These are phyloP conservation scores for Cadophora luteo-olivacea DNA, from an alignment of 2,329 filamentous ascomycete genomes.

Conservation along the genomic window DNA sequence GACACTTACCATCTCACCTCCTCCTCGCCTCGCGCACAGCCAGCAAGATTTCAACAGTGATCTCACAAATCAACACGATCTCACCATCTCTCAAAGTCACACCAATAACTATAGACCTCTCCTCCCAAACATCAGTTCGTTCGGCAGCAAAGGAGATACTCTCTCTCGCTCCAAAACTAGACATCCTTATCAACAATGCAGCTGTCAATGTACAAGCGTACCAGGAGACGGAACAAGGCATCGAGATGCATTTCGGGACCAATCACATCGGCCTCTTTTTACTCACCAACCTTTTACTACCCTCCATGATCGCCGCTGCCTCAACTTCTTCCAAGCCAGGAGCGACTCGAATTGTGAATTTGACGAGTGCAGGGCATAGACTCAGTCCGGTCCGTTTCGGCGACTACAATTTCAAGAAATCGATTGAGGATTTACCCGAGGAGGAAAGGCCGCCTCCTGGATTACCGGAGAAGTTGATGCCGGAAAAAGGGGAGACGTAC, in stretches of 20 bases:
- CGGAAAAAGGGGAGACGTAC: slow-evolving; percentile 28
- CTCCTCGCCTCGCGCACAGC: slow-evolving; percentile 35
- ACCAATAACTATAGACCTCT: slow-evolving; percentile 43
- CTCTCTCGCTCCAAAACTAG: slow-evolving; percentile 45
- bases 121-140: slow-evolving; percentile 50
- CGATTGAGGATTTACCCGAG: slow-evolving; percentile 27
- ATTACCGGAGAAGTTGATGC: slow-evolving; percentile 16
- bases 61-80: slow-evolving; percentile 17
- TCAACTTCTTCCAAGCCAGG: slow-evolving; percentile 9
- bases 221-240: slow-evolving; percentile 46
- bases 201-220: slow-evolving; percentile 44
- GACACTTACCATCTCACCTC: slow-evolving; percentile 31
- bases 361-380: slow-evolving; percentile 49
- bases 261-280: slow-evolving; percentile 43
- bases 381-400: slow-evolving; percentile 47
- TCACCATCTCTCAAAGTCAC: background rate
- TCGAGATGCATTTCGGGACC: slow-evolving; percentile 43
- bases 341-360: slow-evolving; percentile 45
- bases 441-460: slow-evolving; percentile 28
- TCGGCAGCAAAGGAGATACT: slow-evolving; percentile 48
- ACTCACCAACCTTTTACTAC: slow-evolving; percentile 39
- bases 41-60: slow-evolving; percentile 30
- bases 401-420: slow-evolving; percentile 46
- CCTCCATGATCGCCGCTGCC: slow-evolving; percentile 25
- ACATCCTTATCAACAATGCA: slow-evolving; percentile 53